Conservation (phyloP, 805 yeast genomes). For the Starmerella bombicola region DNA sequence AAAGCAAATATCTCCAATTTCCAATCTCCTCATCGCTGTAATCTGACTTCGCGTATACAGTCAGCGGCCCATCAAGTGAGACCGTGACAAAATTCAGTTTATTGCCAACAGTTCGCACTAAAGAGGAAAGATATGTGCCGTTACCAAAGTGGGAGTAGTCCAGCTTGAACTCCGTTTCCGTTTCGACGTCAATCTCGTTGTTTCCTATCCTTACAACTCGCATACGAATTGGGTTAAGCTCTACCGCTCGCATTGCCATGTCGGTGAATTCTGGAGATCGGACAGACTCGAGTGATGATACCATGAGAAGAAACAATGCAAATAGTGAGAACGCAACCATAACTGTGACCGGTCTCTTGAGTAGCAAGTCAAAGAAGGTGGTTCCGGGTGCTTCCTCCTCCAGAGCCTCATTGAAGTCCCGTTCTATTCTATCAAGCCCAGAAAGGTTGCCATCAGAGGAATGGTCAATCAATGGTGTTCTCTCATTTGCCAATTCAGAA, state of each 20-base stretch:
- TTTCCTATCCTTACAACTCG: conserved; percentile 1
- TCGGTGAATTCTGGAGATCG: conserved; percentile 2
- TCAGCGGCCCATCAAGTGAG: conserved; percentile 4
- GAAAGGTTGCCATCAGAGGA: neutral
- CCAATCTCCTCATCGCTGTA: neutral
- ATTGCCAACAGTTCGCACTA: neutral
- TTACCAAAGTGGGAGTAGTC: conserved; percentile 9
- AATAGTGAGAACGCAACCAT: conserved; percentile 14
- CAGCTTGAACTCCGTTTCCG: conserved; percentile 2
- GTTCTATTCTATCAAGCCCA: conserved; percentile 6
- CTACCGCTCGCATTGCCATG: conserved; percentile 3
- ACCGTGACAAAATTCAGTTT: conserved; percentile 5
- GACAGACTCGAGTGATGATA: conserved; percentile 3
- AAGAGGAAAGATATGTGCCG: neutral
- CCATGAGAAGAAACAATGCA: conserved; percentile 4
- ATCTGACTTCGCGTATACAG: neutral
- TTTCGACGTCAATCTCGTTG: conserved; percentile 1
- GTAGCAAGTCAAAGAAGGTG: conserved; percentile 8
- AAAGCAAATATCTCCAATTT: conserved; percentile 8
- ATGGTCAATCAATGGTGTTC: conserved; percentile 1
- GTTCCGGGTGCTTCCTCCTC: conserved; percentile 15
- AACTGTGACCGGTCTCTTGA: conserved; percentile 17
- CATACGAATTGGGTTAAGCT: conserved; percentile 3
- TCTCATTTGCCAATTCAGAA: neutral
- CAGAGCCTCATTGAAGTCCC: conserved; percentile 17